Conservation (phyloP, 306 rosid species). For the Lathyrus tuberosus region DNA sequence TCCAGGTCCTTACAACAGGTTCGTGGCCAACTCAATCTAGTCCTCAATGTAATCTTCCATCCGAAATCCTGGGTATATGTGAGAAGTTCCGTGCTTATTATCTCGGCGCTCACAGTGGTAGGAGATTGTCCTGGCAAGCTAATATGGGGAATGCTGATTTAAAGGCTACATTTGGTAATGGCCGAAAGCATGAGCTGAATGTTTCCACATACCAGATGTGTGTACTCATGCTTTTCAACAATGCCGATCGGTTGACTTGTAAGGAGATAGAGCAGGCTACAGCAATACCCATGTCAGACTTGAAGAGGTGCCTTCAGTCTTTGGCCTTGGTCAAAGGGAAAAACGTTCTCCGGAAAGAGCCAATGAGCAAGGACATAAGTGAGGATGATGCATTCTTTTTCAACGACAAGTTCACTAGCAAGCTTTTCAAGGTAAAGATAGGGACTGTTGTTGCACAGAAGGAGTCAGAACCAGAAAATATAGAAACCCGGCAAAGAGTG, state of each 20-base stretch:
- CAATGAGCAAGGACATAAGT: constrained; percentile 64
- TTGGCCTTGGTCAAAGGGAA: constrained; percentile 59
- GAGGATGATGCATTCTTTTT: constrained; percentile 55
- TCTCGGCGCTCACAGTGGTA: constrained; percentile 59
- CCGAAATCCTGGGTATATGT: constrained; percentile 51
- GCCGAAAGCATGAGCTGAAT: constrained; percentile 62
- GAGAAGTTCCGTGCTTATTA: constrained; percentile 55
- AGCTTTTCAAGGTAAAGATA: constrained; percentile 59
- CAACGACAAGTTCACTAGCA: constrained; percentile 62
- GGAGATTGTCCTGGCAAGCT: constrained; percentile 65
- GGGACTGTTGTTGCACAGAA: constrained; percentile 65
- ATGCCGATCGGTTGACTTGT: constrained; percentile 44
- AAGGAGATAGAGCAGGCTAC: constrained; percentile 65
- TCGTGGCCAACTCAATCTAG: constrained; percentile 66
- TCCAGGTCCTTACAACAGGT: constrained; percentile 65
- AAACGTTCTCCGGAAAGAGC: constrained; percentile 60
- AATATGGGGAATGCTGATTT: constrained; percentile 64
- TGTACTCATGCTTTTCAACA: constrained; percentile 62
- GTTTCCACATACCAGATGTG: constrained; percentile 68
- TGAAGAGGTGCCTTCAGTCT: constrained; percentile 66
- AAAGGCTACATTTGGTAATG: constrained; percentile 53
- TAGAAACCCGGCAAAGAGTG: constrained; percentile 61
- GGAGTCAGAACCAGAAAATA: constrained; percentile 62
- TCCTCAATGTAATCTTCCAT: constrained; percentile 56
- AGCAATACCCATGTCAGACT: constrained; percentile 48